Evolutionary conservation across 2,329 filamentous ascomycete genomes (phyloP).

Genomic region (Stagonosporopsis rhizophila): DNA sequence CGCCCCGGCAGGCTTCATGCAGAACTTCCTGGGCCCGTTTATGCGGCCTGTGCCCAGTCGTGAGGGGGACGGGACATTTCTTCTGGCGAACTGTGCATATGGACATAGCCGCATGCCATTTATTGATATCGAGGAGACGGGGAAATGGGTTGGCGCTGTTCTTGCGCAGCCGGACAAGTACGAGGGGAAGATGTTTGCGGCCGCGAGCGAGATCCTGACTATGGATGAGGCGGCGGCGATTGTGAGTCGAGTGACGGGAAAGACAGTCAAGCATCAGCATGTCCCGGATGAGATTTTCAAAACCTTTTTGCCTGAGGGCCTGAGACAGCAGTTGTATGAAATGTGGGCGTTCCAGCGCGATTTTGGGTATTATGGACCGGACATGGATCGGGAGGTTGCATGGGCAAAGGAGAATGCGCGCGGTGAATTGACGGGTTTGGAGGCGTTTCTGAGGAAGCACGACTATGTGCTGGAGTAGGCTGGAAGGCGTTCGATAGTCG

Average conservation of each 20-base stretch:
- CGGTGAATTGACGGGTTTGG: conserved; percentile 35
- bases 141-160: conserved; percentile 53
- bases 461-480: conserved; percentile 31
- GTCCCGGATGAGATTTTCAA: conserved; percentile 39
- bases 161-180: conserved; percentile 54
- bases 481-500: not conserved
- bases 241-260: conserved; percentile 52
- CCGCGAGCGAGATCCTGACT: conserved; percentile 52
- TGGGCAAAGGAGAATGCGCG: conserved; percentile 36
- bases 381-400: conserved; percentile 30
- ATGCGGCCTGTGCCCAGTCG: conserved; percentile 26
- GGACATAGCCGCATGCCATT: conserved; percentile 48
- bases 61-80: conserved; percentile 35
- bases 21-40: conserved; percentile 51
- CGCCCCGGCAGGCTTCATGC: conserved; percentile 63
- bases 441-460: conserved; percentile 36
- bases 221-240: conserved; percentile 50
- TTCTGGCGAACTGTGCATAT: conserved; percentile 22
- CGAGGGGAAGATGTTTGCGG: conserved; percentile 55
- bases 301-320: conserved; percentile 27
- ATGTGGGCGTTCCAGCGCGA: conserved; percentile 38
- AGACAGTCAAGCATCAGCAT: conserved; percentile 38
- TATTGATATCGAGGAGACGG: conserved; percentile 57
- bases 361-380: conserved; percentile 41
- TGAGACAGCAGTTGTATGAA: conserved; percentile 32